Evolutionary conservation across 1,284 basidiomycete species (phyloP), one percentile per base, ranked within the genome.

Genomic region (Phellopilus nigrolimitatus): DNA sequence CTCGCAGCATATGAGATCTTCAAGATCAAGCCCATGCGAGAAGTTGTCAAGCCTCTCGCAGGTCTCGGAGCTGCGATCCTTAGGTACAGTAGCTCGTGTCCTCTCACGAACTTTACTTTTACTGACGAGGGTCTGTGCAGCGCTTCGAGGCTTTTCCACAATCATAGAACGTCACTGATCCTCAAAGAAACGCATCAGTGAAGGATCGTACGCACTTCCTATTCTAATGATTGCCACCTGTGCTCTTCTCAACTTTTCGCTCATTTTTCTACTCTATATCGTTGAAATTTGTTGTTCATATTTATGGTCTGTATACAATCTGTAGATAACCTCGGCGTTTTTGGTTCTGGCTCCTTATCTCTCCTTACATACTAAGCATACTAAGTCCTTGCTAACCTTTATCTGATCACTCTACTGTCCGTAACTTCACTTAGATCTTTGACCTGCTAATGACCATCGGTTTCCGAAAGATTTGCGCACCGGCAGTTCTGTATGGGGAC

Each of bases 61-160:
- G 88, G 88, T 15, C 69, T 91, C 34, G 70, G 71, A 28, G 75
- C 87, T 50, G 88, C 82, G 8, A 68, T 84, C 47, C 69, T 91
- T 47, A 88, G 87, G 87, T 90, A 65, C 58, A 68, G 45, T 41
- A 49, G 49, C 21, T 43, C 47, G 49, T 44, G 40, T 45, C 49
- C 31, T 43, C 44, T 27, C 15, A 22, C 13, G 9, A 30, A 31
- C 3, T 41, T 38, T 33, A 42, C 24, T 41, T 42, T n/a, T 54
- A n/a, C 24, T 41, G 19, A 43, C 19, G 39, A 36, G 47, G 55
- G 12, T 47, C 21, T 48, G 28, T 24, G 36, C 59, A 88, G 86
- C 64, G 77, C 77, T 41, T 72, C 76, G 46, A 88, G 87, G 67
- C 68, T 87, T 17, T 88, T 81, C 60, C 80, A 88, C 64, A 76